Conservation (phyloP, 805 yeast species). For the Debaryomyces prosopidis region DNA sequence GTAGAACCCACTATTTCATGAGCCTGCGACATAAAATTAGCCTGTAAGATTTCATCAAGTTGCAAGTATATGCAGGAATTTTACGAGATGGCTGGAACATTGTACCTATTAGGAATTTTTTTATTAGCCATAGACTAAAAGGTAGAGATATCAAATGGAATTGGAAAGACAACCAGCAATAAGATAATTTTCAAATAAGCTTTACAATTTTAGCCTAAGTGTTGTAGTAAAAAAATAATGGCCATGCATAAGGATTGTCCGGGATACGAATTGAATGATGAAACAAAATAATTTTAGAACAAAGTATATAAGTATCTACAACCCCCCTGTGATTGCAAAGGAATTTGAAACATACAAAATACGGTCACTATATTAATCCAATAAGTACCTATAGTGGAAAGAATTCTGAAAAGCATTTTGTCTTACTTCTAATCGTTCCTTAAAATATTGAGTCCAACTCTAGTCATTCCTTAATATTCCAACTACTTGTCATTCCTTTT, state of each 20-base stretch:
- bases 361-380: not conserved
- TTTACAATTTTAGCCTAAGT: no score
- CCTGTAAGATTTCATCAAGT: no score
- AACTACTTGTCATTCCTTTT: slow-evolving; percentile 1
- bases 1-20: no score
- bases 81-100: not conserved
- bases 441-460: slow-evolving; percentile 3
- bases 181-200: no score
- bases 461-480: slow-evolving; percentile 3
- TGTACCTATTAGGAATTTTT: not conserved
- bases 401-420: not conserved
- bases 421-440: not conserved
- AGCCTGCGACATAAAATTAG: no score
- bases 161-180: not conserved
- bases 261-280: not conserved
- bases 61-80: not conserved
- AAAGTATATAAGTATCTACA: not conserved
- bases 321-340: not conserved
- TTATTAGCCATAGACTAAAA: not conserved
- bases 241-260: no score
- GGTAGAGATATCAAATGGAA: not conserved
- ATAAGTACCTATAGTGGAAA: not conserved
- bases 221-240: no score
- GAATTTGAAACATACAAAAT: not conserved
- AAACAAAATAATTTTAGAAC: not conserved